phyloP scores from a whole-genome alignment of 257 asterid species.

The Cinchona pubescens region DNA sequence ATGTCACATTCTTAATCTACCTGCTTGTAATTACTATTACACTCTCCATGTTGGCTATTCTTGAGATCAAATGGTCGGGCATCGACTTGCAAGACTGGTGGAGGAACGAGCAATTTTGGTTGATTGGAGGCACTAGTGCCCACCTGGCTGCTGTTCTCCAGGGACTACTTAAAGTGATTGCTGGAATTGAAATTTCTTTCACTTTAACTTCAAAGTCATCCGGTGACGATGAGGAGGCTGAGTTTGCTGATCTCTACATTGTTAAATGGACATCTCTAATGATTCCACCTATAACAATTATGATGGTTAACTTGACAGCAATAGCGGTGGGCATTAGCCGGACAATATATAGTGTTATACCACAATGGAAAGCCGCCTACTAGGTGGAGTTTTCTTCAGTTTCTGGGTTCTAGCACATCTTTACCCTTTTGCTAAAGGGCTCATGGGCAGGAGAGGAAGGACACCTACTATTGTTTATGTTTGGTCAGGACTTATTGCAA shows the following conservation, averaged over 20 bases:
- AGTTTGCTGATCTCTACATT: slow-evolving; percentile 60
- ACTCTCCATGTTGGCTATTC: slow-evolving; percentile 58
- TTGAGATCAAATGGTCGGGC: slow-evolving; percentile 84
- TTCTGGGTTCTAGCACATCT: slow-evolving; percentile 87
- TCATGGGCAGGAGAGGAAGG: slow-evolving; percentile 81
- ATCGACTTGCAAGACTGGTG: slow-evolving; percentile 82
- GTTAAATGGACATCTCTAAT: slow-evolving; percentile 68
- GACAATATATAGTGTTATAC: slow-evolving; percentile 72
- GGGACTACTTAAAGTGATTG: slow-evolving; percentile 76
- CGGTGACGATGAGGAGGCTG: slow-evolving; percentile 70
- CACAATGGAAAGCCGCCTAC: slow-evolving; percentile 84
- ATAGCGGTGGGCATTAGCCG: slow-evolving; percentile 80
- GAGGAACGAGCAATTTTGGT: slow-evolving; percentile 89
- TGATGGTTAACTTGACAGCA: slow-evolving; percentile 71
- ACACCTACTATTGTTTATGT: slow-evolving; percentile 81
- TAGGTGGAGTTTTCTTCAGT: slow-evolving; percentile 88
- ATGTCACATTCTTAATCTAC: slow-evolving; percentile 66
- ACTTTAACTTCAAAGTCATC: slow-evolving; percentile 72
- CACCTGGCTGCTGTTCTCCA: slow-evolving; percentile 87
- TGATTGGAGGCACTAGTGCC: slow-evolving; percentile 87
- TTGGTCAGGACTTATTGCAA: slow-evolving; percentile 86
- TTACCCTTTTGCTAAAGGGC: slow-evolving; percentile 77
- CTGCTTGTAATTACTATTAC: slow-evolving; percentile 68
- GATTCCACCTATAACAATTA: slow-evolving; percentile 71
- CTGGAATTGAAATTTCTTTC: slow-evolving; percentile 81